Base-by-base conservation (phyloP, 1,284 basidiomycete genomes). In the Lignosus rhinocerotis region DNA sequence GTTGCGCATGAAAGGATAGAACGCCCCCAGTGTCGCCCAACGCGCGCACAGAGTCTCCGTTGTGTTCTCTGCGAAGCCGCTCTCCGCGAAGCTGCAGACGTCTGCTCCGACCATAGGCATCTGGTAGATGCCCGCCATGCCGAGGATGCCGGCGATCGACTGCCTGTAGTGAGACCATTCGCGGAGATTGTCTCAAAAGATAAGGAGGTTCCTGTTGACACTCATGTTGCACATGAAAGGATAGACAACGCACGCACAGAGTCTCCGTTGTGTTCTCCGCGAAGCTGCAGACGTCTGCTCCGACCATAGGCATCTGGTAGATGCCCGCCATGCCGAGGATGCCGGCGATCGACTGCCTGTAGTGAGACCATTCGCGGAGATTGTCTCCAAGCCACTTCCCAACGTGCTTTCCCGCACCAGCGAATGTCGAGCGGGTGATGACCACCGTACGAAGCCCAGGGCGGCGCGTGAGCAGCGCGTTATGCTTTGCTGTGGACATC, bases 21-120 rank as follows among this genome's bases (percentile, higher is more conserved):
- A n/a, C n/a, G n/a, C n/a, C n/a, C n/a, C n/a, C n/a, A n/a, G 17
- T 30, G 16, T 21, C 17, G 21, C 9, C 21, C 92, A 93, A n/a
- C 92, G 81, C 58, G 86, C 87, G 70, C 90, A 91, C 10, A 94
- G 78, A 68, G 91, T 88, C 70, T 94, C 92, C 65, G 76, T 58
- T 38, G 63, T 86, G 70, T 93, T 92, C 0, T 25, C 7, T 38
- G 36, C 32, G 10, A 9, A 2, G 17, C 7, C 8, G 30, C 4
- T 10, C 11, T 77, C 82, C 58, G 79, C 75, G 74, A 87, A 87
- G 10, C 84, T 85, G 68, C 86, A 64, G 41, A 58, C 51, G 60
- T 64, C 63, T 25, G 89, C 86, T 14, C 91, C 90, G 21, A 91
- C 88, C 72, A 92, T 86, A 2, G 88, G 88, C 57, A 89, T 85